Evolutionary conservation across 345 rosid species (phyloP), one percentile per base, ranked within the genome.

Genomic region (Garcia nutans): DNA sequence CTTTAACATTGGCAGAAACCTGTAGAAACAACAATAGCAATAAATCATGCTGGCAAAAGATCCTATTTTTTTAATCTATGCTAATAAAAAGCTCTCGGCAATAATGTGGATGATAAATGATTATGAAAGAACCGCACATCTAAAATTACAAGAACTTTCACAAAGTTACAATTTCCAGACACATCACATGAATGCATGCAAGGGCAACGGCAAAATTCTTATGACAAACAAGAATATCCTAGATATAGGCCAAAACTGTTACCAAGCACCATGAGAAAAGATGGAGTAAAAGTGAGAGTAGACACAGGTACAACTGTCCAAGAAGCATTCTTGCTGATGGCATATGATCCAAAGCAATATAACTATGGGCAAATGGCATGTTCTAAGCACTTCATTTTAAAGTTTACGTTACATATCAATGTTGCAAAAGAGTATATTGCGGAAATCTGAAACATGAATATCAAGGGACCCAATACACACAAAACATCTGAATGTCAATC

Each of bases 1-100:
- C 99, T 80, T 89, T 91, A 74, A 90, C 79, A 79, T 79, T 88
- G 67, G 91, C 80, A 68, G 98, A 96, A 79, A 89, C 98, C 99
- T 96, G 83, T 69, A 85, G 75, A 44, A 13, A 47, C 28, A 62
- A 3, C 8, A 59, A 57, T 8, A 45, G 10, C 22, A 52, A 33
- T 23, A 50, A 50, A 49, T 68, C 13, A 24, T 28, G 2, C 1
- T 7, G 17, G 5, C 16, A 65, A 65, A 4, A 10, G 8, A 61
- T 49, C 12, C 19, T 57, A 8, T n/a, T 28, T n/a, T 57, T 8
- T n/a, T 19, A 12, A 5, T 12, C 10, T 13, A 42, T 52, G 61
- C 23, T 50, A 26, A 7, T 42, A 55, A 33, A 28, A n/a, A 26
- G 17, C 41, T 37, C 22, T 20, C n/a, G n/a, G 0, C 16, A 22